phyloP scores from a whole-genome alignment of 805 yeast genomes.

The Candida ascalaphidarum region DNA sequence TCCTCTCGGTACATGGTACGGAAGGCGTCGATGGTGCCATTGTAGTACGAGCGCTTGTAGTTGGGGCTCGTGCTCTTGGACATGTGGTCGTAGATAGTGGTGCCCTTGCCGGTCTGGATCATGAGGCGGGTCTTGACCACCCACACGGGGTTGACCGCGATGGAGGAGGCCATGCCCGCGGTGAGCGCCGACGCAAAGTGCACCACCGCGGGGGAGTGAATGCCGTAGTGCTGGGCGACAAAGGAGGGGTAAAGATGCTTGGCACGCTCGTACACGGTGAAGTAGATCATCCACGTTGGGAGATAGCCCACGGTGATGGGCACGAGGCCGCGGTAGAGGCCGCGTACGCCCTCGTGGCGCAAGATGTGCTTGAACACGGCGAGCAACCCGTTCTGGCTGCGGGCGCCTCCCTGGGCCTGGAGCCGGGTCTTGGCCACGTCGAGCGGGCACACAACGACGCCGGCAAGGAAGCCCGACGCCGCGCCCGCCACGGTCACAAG shows the following conservation, averaged over 20 bases:
- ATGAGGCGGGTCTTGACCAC: constrained; percentile 92
- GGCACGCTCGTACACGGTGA: constrained; percentile 78
- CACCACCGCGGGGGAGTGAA: constrained; percentile 16
- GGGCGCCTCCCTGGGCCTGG: constrained; percentile 75
- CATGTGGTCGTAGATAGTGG: constrained; percentile 19
- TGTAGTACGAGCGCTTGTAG: constrained; percentile 37
- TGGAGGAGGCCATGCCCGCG: constrained; percentile 83
- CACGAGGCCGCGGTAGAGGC: constrained; percentile 81
- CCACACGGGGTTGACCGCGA: constrained; percentile 93
- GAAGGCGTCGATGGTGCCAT: constrained; percentile 80
- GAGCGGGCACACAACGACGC: constrained; percentile 85
- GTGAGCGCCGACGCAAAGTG: constrained; percentile 63
- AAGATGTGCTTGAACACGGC: constrained; percentile 61
- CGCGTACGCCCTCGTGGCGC: constrained; percentile 71
- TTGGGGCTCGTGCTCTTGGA: constrained; percentile 5
- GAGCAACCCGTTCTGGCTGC: constrained; percentile 35
- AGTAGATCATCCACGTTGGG: constrained; percentile 97
- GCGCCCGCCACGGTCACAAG: constrained; percentile 86
- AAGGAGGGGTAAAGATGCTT: constrained; percentile 45
- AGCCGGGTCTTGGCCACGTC: constrained; percentile 93
- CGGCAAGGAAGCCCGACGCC: constrained; percentile 85
- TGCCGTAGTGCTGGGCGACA: constrained; percentile 17
- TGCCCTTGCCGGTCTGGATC: constrained; percentile 60
- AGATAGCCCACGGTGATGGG: constrained; percentile 93
- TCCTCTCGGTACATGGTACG: constrained; percentile 68